Conservation (phyloP, 352 stramenopile species). For the Phytophthora cactorum region DNA sequence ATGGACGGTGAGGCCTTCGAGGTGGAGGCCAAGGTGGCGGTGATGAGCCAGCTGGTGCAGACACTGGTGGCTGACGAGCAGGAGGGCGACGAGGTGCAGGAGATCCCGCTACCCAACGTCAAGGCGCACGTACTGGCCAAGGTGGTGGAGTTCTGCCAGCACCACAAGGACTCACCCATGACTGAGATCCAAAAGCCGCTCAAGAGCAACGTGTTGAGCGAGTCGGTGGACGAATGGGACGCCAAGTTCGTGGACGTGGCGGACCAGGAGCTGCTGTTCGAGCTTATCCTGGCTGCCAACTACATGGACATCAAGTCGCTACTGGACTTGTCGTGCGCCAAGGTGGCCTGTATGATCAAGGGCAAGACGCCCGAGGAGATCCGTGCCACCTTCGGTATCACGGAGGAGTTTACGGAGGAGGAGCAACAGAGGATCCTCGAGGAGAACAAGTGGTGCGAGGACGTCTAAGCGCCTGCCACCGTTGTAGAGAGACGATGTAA, state of each 20-base stretch:
- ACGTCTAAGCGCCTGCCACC: slow-evolving; percentile 16
- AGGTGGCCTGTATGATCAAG: slow-evolving; percentile 69
- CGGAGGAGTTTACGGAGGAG: slow-evolving; percentile 64
- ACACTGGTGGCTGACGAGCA: slow-evolving; percentile 53
- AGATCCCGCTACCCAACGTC: slow-evolving; percentile 69
- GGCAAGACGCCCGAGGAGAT: slow-evolving; percentile 72
- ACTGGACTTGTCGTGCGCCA: slow-evolving; percentile 63
- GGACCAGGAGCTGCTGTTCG: slow-evolving; percentile 67
- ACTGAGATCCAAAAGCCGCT: slow-evolving; percentile 70
- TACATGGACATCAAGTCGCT: slow-evolving; percentile 78
- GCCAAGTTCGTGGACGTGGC: slow-evolving; percentile 55
- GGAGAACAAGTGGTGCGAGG: slow-evolving; percentile 80
- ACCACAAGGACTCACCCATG: slow-evolving; percentile 63
- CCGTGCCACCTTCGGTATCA: slow-evolving; percentile 66
- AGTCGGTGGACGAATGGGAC: slow-evolving; percentile 61
- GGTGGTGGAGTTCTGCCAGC: slow-evolving; percentile 63
- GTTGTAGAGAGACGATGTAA: too few species aligned
- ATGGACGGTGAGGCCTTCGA: slow-evolving; percentile 67
- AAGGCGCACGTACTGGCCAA: slow-evolving; percentile 57
- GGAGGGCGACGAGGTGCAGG: slow-evolving; percentile 38
- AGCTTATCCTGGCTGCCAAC: slow-evolving; percentile 71
- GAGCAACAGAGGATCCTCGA: slow-evolving; percentile 69
- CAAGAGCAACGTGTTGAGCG: slow-evolving; percentile 53
- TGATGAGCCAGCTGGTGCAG: slow-evolving; percentile 59
- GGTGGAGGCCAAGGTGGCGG: slow-evolving; percentile 40